phyloP scores from a whole-genome alignment of 2,329 filamentous ascomycete species.

The Aspergillus vadensis region DNA sequence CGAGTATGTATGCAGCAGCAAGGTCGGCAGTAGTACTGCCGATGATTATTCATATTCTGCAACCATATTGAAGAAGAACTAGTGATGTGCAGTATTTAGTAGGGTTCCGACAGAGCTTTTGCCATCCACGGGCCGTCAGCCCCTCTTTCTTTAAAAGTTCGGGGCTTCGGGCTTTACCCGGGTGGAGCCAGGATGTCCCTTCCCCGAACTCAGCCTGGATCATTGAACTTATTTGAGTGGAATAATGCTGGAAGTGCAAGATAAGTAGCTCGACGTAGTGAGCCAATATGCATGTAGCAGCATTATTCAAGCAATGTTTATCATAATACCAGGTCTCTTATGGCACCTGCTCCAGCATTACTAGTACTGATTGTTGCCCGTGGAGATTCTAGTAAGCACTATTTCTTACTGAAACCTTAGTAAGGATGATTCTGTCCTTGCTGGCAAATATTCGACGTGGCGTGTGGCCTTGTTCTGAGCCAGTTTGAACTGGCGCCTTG shows the following conservation, averaged over 20 bases:
- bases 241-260: not conserved
- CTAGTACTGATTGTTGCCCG: not conserved
- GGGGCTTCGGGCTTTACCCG: conserved; percentile 27
- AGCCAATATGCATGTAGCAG: too few species aligned
- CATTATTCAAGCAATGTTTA: not conserved
- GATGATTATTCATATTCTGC: conserved; percentile 20
- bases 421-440: not conserved
- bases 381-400: not conserved
- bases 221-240: not conserved
- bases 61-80: conserved; percentile 5
- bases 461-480: not conserved
- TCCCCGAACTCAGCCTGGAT: conserved; percentile 13
- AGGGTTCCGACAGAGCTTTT: conserved; percentile 17
- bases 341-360: too few species aligned
- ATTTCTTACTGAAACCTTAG: not conserved
- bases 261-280: too few species aligned
- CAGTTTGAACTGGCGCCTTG: not conserved
- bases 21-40: not conserved
- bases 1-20: not conserved
- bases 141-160: conserved; percentile 22
- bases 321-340: not conserved
- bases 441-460: not conserved
- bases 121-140: conserved; percentile 27
- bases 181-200: conserved; percentile 22
- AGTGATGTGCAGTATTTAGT: conserved; percentile 6